Conservation (phyloP, 352 stramenopile genomes). For the Bremia lactucae region DNA sequence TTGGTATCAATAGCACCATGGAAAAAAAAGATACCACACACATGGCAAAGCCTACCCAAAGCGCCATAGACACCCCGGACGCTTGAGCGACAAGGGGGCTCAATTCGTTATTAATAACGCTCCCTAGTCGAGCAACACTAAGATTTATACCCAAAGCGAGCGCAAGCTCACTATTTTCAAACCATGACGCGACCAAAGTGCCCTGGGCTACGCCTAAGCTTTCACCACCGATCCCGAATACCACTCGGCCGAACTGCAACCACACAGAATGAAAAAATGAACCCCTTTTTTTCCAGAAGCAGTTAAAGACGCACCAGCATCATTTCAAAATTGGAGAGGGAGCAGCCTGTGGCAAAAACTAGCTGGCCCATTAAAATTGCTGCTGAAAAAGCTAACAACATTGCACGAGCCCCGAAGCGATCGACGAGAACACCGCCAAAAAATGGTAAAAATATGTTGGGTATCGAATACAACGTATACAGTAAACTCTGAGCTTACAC, state of each 20-base stretch:
- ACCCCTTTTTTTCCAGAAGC: background rate
- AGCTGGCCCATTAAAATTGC: conserved; percentile 78
- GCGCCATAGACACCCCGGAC: conserved; percentile 50
- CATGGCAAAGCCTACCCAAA: conserved; percentile 84
- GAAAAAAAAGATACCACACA: conserved; percentile 57
- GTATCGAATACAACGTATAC: conserved; percentile 90
- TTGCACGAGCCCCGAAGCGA: conserved; percentile 73
- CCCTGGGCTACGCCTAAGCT: conserved; percentile 85
- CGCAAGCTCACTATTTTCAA: conserved; percentile 88
- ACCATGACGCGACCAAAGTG: conserved; percentile 88
- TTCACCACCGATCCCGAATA: conserved; percentile 90
- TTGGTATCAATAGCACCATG: conserved; percentile 63
- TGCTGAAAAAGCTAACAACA: conserved; percentile 79
- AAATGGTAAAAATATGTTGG: conserved; percentile 89
- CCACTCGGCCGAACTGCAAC: conserved; percentile 64
- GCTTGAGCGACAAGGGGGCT: conserved; percentile 69
- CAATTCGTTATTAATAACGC: conserved; percentile 89
- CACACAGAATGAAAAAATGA: background rate
- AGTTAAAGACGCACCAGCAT: conserved; percentile 41
- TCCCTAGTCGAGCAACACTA: conserved; percentile 84
- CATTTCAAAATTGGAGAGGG: conserved; percentile 61
- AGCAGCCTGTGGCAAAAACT: conserved; percentile 82
- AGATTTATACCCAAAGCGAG: conserved; percentile 89
- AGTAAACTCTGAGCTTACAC: conserved; percentile 91
- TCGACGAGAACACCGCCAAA: conserved; percentile 89